These are phyloP conservation scores for Zancudomyces culisetae DNA, from an alignment of 371 early-diverging fungal species.

Conservation along the genomic window DNA sequence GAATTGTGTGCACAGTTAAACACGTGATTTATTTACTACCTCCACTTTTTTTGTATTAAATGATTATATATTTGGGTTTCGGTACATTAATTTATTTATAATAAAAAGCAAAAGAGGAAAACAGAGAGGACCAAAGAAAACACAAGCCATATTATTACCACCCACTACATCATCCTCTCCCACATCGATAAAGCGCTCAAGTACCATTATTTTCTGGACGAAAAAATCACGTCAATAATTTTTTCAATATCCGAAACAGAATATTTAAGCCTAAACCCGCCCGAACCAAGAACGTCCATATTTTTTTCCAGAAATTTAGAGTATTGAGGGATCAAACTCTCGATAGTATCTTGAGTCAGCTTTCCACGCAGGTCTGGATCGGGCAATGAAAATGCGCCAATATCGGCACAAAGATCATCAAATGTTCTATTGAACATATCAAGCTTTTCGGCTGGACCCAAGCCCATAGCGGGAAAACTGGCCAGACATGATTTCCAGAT, in stretches of 20 bases:
- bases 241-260: constrained; percentile 1
- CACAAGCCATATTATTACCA: too few species aligned
- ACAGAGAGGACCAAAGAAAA: too few species aligned
- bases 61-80: too few species aligned
- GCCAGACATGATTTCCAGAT: constrained; percentile 23
- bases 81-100: too few species aligned
- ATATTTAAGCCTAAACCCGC: neutral
- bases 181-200: too few species aligned
- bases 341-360: constrained; percentile 17
- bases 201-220: neutral
- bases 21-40: too few species aligned
- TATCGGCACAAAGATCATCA: constrained; percentile 18
- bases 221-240: constrained; percentile 2
- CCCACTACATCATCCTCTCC: too few species aligned
- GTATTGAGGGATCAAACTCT: constrained; percentile 17
- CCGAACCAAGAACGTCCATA: constrained; percentile 5
- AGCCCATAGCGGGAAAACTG: constrained; percentile 16
- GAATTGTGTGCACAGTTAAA: too few species aligned
- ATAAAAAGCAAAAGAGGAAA: too few species aligned
- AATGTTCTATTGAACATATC: constrained; percentile 19
- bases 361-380: constrained; percentile 20
- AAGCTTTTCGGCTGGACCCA: constrained; percentile 17
- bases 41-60: too few species aligned
- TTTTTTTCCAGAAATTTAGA: constrained; percentile 18
- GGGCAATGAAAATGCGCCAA: constrained; percentile 14